These are phyloP conservation scores for Trichoderma semiorbis DNA, from an alignment of 2,329 filamentous ascomycete genomes.

Conservation along the genomic window DNA sequence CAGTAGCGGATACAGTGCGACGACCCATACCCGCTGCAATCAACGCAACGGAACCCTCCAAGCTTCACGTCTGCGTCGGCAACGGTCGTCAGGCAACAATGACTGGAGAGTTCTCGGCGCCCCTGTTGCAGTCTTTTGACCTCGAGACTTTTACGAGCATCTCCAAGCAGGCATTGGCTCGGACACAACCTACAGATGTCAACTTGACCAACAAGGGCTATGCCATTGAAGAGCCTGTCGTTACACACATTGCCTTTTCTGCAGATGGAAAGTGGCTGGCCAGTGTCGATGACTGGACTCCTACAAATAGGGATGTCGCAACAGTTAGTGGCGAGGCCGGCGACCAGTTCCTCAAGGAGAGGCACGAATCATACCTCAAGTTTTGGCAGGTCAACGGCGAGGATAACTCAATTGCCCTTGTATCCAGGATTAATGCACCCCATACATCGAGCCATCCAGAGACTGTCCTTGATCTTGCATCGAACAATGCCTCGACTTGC, in stretches of 20 bases:
- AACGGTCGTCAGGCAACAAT: slow-evolving; percentile 56
- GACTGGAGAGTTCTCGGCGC: slow-evolving; percentile 51
- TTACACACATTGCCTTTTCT: slow-evolving; percentile 72
- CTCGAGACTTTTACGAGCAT: slow-evolving; percentile 73
- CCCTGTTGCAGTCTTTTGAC: slow-evolving; percentile 78
- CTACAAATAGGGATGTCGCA: slow-evolving; percentile 64
- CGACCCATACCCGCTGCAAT: slow-evolving; percentile 58
- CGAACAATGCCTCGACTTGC: slow-evolving; percentile 63
- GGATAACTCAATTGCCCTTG: slow-evolving; percentile 64
- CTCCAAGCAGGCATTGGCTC: slow-evolving; percentile 81
- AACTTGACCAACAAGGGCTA: slow-evolving; percentile 71
- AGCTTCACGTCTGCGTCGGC: slow-evolving; percentile 65
- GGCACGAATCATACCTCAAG: slow-evolving; percentile 77
- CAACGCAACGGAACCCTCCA: slow-evolving; percentile 59
- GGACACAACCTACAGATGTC: slow-evolving; percentile 80
- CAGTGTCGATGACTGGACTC: slow-evolving; percentile 87
- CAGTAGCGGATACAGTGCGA: slow-evolving; percentile 40
- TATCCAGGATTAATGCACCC: slow-evolving; percentile 79
- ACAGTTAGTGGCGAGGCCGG: slow-evolving; percentile 35
- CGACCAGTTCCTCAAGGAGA: slow-evolving; percentile 48
- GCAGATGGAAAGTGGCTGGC: slow-evolving; percentile 84
- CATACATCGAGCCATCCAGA: slow-evolving; percentile 59
- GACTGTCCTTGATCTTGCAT: slow-evolving; percentile 67
- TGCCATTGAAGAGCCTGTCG: slow-evolving; percentile 71
- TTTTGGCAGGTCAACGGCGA: slow-evolving; percentile 73